Base-by-base conservation (phyloP, 352 stramenopile species). In the Blastocystis hominis region DNA sequence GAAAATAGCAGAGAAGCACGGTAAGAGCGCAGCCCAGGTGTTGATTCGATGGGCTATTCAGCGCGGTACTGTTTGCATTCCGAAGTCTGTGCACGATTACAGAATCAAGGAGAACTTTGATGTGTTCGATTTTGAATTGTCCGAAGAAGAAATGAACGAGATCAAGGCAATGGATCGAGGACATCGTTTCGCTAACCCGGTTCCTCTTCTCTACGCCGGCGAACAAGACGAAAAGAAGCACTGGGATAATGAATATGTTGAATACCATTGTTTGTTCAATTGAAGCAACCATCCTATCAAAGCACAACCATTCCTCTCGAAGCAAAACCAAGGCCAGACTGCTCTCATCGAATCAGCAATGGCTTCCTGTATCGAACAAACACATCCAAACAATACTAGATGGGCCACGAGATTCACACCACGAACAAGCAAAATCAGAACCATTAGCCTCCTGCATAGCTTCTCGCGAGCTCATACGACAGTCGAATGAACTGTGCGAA, bases 101-200 rank as follows among this genome's bases (percentile, higher is more conserved):
- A 90, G 91, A 40, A 92, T 94, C 89, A 40, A 76, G 34, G 91
- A 93, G 69, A 94, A 94, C 88, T 59, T 90, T 36, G 56, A 63
- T 59, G 42, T 93, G 38, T 91, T 93, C 56, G 88, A 92, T 44
- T 94, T 94, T 72, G 86, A 89, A 59, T 88, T 95, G 2, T 90
- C 87, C 10, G 88, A 90, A 3, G 89, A 92, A 75, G 91, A 95
- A 40, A 92, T 94, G 90, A 79, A 88, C 34, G 34, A 40, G 47
- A 90, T 95, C 54, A 90, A 92, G 87, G 59, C 59, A 34, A 89
- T 94, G 55, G 93, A 95, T 89, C 89, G 91, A 61, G 92, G 55
- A 3, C 40, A 47, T 9, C 46, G 72, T 40, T 84, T 68, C n/a
- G 47, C 20, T 24, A 13, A 55, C 7, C 50, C 50, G 50, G 17